Conservation (phyloP, 2,329 filamentous ascomycete genomes). For the Paradendryphiella salina region DNA sequence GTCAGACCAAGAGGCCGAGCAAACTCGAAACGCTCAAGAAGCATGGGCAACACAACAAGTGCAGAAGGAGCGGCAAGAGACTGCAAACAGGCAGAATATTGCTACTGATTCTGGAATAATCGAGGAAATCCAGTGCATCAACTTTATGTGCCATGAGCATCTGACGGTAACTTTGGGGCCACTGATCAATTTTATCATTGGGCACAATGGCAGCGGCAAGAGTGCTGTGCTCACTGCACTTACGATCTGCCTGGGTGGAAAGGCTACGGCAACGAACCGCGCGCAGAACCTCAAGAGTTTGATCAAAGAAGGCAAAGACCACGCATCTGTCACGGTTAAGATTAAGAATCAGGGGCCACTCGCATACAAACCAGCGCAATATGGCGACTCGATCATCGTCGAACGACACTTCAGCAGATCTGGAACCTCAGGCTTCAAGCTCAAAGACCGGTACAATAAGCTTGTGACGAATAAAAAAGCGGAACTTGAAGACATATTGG, state of each 20-base stretch:
- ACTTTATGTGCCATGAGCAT: constrained; percentile 94
- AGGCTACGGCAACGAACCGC: constrained; percentile 89
- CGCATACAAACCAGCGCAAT: constrained; percentile 80
- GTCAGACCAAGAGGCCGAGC: constrained; percentile 23
- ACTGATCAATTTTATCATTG: constrained; percentile 96
- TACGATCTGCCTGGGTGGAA: constrained; percentile 91
- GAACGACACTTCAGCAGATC: constrained; percentile 81
- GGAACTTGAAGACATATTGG: constrained; percentile 89
- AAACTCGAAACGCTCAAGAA: constrained; percentile 25
- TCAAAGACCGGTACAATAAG: constrained; percentile 72
- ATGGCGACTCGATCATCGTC: constrained; percentile 83
- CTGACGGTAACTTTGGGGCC: constrained; percentile 85
- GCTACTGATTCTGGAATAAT: constrained; percentile 84
- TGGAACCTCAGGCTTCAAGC: constrained; percentile 80
- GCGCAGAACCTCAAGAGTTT: constrained; percentile 86
- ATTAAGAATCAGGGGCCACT: constrained; percentile 89
- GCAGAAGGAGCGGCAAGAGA: constrained; percentile 28
- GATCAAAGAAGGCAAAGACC: constrained; percentile 83
- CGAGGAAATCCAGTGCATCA: constrained; percentile 81
- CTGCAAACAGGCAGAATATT: constrained; percentile 57
- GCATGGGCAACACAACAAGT: constrained; percentile 39
- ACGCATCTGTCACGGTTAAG: constrained; percentile 72
- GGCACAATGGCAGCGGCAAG: constrained; percentile 96
- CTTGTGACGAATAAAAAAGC: constrained; percentile 79
- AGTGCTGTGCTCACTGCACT: constrained; percentile 93